These are phyloP conservation scores for Pyricularia sp. DNA, from an alignment of 2,329 filamentous ascomycete species.

Conservation along the genomic window DNA sequence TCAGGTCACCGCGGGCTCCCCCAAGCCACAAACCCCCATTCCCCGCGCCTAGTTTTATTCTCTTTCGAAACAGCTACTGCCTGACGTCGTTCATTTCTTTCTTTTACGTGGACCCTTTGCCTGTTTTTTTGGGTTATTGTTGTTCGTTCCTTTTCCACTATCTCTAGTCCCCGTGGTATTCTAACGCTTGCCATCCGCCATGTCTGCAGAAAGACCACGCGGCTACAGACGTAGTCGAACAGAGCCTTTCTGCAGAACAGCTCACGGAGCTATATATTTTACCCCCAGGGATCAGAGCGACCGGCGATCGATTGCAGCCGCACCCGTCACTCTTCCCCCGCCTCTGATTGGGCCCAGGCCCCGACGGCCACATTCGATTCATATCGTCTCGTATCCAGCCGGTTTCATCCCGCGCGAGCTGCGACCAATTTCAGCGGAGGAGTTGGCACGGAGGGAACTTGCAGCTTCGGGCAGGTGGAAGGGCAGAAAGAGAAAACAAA, in stretches of 20 bases:
- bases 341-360: constrained; percentile 39
- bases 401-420: constrained; percentile 30
- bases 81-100: background rate
- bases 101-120: background rate
- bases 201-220: constrained; percentile 1
- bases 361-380: constrained; percentile 45
- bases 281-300: constrained; percentile 11
- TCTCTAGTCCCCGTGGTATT: background rate
- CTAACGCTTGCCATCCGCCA: background rate
- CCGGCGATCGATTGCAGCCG: constrained; percentile 12
- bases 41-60: background rate
- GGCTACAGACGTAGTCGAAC: background rate
- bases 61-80: background rate
- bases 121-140: background rate
- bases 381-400: constrained; percentile 38
- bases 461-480: constrained; percentile 28
- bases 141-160: background rate
- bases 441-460: constrained; percentile 36
- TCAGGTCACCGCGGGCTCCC: background rate
- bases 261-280: constrained; percentile 12
- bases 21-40: background rate
- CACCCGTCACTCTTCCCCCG: constrained; percentile 20
- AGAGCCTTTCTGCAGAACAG: constrained; percentile 9
- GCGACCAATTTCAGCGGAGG: constrained; percentile 17
- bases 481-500: constrained; percentile 16